Evolutionary conservation across 2,329 filamentous ascomycete genomes (phyloP), one percentile per base, ranked within the genome.

Genomic region (Alternaria viburni): DNA sequence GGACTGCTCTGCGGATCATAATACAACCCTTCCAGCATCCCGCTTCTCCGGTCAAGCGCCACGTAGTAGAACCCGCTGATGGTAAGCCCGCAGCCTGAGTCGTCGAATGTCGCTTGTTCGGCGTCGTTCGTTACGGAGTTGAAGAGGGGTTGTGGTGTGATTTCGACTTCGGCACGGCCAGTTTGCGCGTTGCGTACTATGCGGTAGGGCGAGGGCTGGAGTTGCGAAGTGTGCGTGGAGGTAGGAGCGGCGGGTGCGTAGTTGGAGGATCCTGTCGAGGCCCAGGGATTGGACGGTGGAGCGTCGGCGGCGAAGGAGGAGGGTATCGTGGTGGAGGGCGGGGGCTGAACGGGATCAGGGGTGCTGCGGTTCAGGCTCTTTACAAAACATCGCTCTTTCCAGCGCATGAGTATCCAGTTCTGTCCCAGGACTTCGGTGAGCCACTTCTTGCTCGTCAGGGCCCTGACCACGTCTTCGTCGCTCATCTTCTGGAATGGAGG

Each of bases 51-150:
- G 59, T 80, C 70, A 69, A 87, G 61, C 69, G 81, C 83, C 6
- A 86, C 80, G 68, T 86, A 87, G 66, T 87, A 87, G 65, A 87
- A 87, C 0, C 85, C 85, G 26, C 77, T 81, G 57, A 87, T 87
- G 8, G 85, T 87, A 41, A 86, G 74, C 0, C 85, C 85, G 57
- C 75, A 79, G 15, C 78, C 75, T 6, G 74, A 73, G 19, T 78
- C 75, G n/a, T 77, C 75, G 56, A 78, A 77, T 3, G 65, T 61
- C 1, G 66, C 65, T 9, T 74, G 73, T 46, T 75, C 73, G 1
- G 63, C 59, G 15, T 75, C 74, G 15, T 28, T 59, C 12, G 51
- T 32, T 12, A 23, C 17, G 9, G 46, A 12, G n/a, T 23, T 44
- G 28, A 66, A 58, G 30, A 58, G 47, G 17, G 61, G 54, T 13